These are phyloP conservation scores for Triangularia setosa DNA, from an alignment of 2,329 filamentous ascomycete species.

Conservation along the genomic window DNA sequence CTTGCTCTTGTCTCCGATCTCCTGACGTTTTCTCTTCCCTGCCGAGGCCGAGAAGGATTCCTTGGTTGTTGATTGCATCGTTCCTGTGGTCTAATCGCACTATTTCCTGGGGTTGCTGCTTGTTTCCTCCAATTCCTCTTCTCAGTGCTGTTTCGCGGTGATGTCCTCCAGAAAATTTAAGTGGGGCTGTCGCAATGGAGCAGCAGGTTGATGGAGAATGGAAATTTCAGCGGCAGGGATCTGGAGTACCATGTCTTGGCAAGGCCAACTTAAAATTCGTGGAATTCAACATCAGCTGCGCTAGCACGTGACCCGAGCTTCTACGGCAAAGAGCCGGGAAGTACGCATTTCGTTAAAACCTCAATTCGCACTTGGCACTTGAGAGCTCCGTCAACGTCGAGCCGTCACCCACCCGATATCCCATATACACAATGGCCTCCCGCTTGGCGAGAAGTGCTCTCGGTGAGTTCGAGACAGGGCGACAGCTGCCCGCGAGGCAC, in stretches of 20 bases:
- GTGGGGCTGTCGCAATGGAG: background rate
- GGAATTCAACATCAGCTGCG: conserved; percentile 32
- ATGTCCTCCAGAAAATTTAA: conserved; percentile 4
- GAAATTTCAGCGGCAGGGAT: background rate
- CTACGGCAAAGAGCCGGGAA: conserved; percentile 47
- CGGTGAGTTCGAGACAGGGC: conserved; percentile 60
- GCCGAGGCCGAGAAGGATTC: conserved; percentile 9
- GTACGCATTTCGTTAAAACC: conserved; percentile 35
- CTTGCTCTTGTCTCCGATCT: conserved; percentile 40
- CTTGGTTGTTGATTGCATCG: background rate
- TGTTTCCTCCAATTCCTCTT: background rate
- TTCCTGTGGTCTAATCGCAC: conserved; percentile 14
- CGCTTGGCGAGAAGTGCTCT: conserved; percentile 93
- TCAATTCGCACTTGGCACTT: conserved; percentile 38
- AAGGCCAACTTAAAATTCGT: background rate
- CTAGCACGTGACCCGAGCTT: conserved; percentile 34
- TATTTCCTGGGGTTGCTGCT: background rate
- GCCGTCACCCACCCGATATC: conserved; percentile 47
- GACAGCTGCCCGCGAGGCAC: conserved; percentile 13
- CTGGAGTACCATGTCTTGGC: background rate
- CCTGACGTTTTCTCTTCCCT: conserved; percentile 50
- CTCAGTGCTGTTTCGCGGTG: background rate
- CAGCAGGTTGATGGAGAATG: background rate
- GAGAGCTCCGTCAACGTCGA: conserved; percentile 41
- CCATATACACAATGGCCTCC: conserved; percentile 86